Evolutionary conservation across 1,284 basidiomycete genomes (phyloP), one percentile per base, ranked within the genome.

Genomic region (Melampsora abietis-canadensis): DNA sequence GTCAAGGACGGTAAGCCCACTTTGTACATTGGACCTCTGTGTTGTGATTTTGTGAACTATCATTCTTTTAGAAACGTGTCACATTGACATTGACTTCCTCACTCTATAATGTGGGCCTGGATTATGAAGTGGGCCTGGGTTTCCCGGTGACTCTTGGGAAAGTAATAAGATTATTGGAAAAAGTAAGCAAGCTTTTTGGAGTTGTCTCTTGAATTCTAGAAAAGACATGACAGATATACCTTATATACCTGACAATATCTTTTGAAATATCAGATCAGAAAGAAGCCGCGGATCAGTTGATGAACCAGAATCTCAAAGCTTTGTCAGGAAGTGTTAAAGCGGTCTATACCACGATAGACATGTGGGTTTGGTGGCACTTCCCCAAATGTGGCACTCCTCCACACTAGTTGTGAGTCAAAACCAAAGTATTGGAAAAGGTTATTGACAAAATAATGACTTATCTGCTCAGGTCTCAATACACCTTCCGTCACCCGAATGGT

Each of bases 381-480:
- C 37, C 27, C 37, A 2, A 12, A 40, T 79, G 54, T 75, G 90
- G 88, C 5, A 37, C 10, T 37, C 34, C 34, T 10, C 5, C 4
- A 37, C 34, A 37, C 6, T 10, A 40, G 5, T 83, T 87, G 75
- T 79, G 89, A 88, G 88, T 84, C 86, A 34, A 86, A 84, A 2
- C 37, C 37, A 40, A 40, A 40, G 37, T 8, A 12, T 78, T 87
- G 90, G 78, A 84, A 85, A 0, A 91, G 92, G 81, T 82, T 83
- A 17, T 83, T 91, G 21, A 82, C 85, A 17, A 89, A 91, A 78
- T 89, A 90, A 34, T 88, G 87, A 12, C 84, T 30, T 57, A 12
- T 24, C 21, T 27, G 19, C 54, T 21, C 27, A 62, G 61, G 61
- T 62, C 61, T 62, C 10, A 17, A 31, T 62, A 62, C 37, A 62